phyloP scores from a whole-genome alignment of 352 stramenopile species.

The Albugo laibachii region DNA sequence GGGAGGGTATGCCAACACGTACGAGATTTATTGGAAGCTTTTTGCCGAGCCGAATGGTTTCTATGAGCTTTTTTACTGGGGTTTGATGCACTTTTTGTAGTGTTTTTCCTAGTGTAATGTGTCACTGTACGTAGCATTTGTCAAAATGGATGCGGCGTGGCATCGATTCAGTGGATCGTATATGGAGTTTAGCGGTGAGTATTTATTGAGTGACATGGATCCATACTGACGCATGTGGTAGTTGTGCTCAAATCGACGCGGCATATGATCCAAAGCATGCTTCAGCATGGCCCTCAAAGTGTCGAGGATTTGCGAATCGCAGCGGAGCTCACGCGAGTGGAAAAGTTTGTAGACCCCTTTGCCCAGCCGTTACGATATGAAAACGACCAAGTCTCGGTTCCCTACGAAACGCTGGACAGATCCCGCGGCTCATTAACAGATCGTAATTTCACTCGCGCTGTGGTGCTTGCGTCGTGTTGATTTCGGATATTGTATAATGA shows the following conservation, averaged over 20 bases:
- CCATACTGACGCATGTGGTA: conserved; percentile 3
- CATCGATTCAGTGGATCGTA: conserved; percentile 59
- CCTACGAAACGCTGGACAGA: too few species aligned
- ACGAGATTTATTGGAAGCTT: conserved; percentile 33
- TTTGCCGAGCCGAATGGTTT: conserved; percentile 75
- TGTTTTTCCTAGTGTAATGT: background rate
- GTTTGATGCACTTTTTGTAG: conserved; percentile 6
- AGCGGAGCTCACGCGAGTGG: conserved; percentile 36
- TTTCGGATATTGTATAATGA: too few species aligned
- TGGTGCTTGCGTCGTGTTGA: too few species aligned
- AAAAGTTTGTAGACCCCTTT: conserved; percentile 27
- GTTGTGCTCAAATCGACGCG: conserved; percentile 56
- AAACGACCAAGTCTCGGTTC: too few species aligned
- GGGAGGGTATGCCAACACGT: conserved; percentile 21
- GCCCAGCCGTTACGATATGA: too few species aligned
- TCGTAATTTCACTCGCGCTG: too few species aligned
- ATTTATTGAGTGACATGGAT: too few species aligned
- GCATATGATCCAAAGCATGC: conserved; percentile 31
- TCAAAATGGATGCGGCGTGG: conserved; percentile 75
- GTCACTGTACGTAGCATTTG: conserved; percentile 20
- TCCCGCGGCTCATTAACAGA: too few species aligned
- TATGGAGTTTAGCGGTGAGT: conserved; percentile 70
- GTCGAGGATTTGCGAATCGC: conserved; percentile 30
- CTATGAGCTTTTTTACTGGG: conserved; percentile 52
- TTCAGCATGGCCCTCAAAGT: conserved; percentile 26